These are phyloP conservation scores for Neopestalotiopsis sp. DNA, from an alignment of 2,329 filamentous ascomycete genomes.

Conservation along the genomic window DNA sequence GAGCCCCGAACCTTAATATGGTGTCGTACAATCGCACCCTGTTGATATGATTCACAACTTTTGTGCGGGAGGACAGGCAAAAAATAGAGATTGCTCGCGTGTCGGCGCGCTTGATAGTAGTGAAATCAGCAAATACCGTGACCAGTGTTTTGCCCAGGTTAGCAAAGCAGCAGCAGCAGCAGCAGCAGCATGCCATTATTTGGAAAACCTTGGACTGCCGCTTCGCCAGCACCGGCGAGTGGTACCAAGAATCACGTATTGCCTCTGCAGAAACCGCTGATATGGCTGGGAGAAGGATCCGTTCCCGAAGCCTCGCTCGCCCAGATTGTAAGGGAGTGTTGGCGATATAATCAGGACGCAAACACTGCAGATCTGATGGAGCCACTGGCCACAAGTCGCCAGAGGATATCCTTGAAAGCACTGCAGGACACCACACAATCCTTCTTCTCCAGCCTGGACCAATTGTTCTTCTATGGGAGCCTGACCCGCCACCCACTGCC, in stretches of 20 bases:
- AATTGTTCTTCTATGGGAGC: slow-evolving; percentile 1
- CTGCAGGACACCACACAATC: not conserved
- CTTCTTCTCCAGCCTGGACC: not conserved
- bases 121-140: too few relatives aligned
- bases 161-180: not conserved
- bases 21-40: too few relatives aligned
- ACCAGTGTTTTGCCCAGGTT: too few relatives aligned
- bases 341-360: not conserved
- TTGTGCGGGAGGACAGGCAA: too few relatives aligned
- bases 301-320: not conserved
- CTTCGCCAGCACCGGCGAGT: not conserved
- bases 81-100: too few relatives aligned
- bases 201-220: not conserved
- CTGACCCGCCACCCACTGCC: not conserved
- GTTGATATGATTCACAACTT: too few relatives aligned
- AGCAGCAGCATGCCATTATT: not conserved
- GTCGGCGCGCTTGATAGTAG: too few relatives aligned
- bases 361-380: not conserved
- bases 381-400: not conserved
- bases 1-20: too few relatives aligned
- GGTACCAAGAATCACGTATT: not conserved
- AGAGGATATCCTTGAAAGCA: not conserved
- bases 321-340: not conserved
- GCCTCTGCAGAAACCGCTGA: not conserved
- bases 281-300: not conserved